Evolutionary conservation across 345 rosid genomes (phyloP).

Genomic region (Citrus cavaleriei): DNA sequence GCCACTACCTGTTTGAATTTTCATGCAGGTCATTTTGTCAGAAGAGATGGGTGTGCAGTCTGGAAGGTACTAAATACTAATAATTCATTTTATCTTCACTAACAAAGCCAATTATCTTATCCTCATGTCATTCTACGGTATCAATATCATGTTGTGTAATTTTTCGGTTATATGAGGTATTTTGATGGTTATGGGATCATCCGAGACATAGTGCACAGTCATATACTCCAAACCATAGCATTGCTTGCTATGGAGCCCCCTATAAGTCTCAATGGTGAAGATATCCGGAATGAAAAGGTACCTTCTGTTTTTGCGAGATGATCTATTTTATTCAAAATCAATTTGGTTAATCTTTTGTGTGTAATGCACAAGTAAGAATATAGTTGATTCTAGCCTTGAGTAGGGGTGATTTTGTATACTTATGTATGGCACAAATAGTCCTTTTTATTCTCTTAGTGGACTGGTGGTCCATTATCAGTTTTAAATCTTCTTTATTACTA

Average conservation of each 20-base stretch:
- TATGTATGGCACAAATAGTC: no score
- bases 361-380: neutral
- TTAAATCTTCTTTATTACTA: neutral
- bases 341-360: neutral
- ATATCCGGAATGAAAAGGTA: no score
- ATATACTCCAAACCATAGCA: conserved; percentile 70
- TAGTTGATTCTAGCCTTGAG: no score
- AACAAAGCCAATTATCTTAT: no score
- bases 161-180: conserved; percentile 34
- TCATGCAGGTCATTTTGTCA: conserved; percentile 64
- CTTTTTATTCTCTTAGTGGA: neutral
- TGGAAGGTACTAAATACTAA: neutral
- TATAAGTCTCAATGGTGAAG: no score
- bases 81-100: no score
- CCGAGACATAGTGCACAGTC: conserved; percentile 71
- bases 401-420: no score
- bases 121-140: no score
- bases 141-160: no score
- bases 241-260: conserved; percentile 62
- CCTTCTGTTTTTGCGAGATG: no score
- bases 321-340: no score
- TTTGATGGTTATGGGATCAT: conserved; percentile 84
- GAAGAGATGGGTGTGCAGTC: conserved; percentile 43
- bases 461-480: no score
- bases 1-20: conserved; percentile 16